Conservation (phyloP, 2,329 filamentous ascomycete genomes). For the Coccinonectria pachysandricola region DNA sequence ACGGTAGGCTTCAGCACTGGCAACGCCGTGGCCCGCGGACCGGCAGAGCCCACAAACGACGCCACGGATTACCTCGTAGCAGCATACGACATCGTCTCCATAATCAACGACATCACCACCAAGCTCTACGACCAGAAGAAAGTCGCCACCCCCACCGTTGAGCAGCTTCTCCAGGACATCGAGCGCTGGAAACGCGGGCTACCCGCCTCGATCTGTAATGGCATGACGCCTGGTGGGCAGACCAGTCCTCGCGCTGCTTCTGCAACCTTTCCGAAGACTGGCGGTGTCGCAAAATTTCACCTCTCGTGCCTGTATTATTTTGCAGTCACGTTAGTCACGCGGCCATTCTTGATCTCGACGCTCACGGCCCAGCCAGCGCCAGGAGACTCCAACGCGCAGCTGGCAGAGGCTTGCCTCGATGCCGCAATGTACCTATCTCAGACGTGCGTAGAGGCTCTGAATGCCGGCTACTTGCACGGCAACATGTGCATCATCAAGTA, state of each 20-base stretch:
- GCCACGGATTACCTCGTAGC: slow-evolving; percentile 22
- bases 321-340: slow-evolving; percentile 41
- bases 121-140: slow-evolving; percentile 27
- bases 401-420: slow-evolving; percentile 42
- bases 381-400: slow-evolving; percentile 15
- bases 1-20: slow-evolving; percentile 10
- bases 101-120: slow-evolving; percentile 31
- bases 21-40: too few relatives aligned
- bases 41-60: neutral
- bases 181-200: slow-evolving; percentile 32
- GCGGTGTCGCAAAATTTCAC: too few relatives aligned
- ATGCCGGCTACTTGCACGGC: slow-evolving; percentile 32
- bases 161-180: slow-evolving; percentile 27
- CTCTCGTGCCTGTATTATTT: slow-evolving; percentile 36
- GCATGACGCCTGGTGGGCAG: too few relatives aligned
- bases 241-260: too few relatives aligned
- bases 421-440: slow-evolving; percentile 43
- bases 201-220: slow-evolving; percentile 27
- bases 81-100: slow-evolving; percentile 27
- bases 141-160: slow-evolving; percentile 19
- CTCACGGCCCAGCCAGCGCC: slow-evolving; percentile 26
- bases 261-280: too few relatives aligned
- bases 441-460: slow-evolving; percentile 36
- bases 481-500: slow-evolving; percentile 49
- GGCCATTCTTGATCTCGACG: slow-evolving; percentile 40